Evolutionary conservation across 1,284 basidiomycete species (phyloP).

Genomic region (Polyporus tsugae): DNA sequence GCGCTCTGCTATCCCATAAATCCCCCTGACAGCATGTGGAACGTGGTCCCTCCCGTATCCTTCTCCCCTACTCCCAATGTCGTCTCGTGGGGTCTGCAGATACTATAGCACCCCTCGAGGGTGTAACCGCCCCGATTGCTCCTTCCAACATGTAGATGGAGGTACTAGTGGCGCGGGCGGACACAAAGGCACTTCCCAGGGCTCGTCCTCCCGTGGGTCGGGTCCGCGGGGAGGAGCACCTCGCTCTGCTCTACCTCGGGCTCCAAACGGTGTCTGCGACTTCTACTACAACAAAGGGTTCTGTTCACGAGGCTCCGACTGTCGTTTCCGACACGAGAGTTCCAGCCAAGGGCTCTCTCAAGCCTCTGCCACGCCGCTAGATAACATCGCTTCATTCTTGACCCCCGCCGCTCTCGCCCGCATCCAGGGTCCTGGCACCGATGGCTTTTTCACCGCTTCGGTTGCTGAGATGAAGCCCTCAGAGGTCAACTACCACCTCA

Average conservation of each 20-base stretch:
- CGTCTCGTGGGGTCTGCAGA: slow-evolving; percentile 25
- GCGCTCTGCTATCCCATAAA: slow-evolving; percentile 10
- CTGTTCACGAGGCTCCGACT: slow-evolving; percentile 57
- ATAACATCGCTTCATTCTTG: slow-evolving; percentile 50
- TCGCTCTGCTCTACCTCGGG: slow-evolving; percentile 12
- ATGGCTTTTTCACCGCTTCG: slow-evolving; percentile 37
- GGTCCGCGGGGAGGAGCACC: not conserved
- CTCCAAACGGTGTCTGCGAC: slow-evolving; percentile 54
- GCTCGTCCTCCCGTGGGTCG: not conserved
- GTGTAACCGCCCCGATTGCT: slow-evolving; percentile 32
- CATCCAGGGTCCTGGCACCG: slow-evolving; percentile 43
- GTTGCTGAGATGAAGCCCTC: slow-evolving; percentile 49
- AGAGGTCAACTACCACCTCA: slow-evolving; percentile 57
- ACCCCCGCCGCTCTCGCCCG: slow-evolving; percentile 52
- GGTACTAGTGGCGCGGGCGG: not conserved
- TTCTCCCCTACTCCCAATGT: slow-evolving; percentile 15
- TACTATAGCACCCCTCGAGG: slow-evolving; percentile 37
- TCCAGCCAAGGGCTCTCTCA: slow-evolving; percentile 11
- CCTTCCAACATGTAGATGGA: slow-evolving; percentile 29
- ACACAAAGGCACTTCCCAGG: not conserved
- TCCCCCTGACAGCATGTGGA: not conserved
- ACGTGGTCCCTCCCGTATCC: slow-evolving; percentile 3
- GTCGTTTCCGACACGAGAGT: slow-evolving; percentile 53
- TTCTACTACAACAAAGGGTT: slow-evolving; percentile 59
- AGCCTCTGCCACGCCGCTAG: slow-evolving; percentile 9